These are phyloP conservation scores for Scleromitrula shiraiana DNA, from an alignment of 2,329 filamentous ascomycete species.

Conservation along the genomic window DNA sequence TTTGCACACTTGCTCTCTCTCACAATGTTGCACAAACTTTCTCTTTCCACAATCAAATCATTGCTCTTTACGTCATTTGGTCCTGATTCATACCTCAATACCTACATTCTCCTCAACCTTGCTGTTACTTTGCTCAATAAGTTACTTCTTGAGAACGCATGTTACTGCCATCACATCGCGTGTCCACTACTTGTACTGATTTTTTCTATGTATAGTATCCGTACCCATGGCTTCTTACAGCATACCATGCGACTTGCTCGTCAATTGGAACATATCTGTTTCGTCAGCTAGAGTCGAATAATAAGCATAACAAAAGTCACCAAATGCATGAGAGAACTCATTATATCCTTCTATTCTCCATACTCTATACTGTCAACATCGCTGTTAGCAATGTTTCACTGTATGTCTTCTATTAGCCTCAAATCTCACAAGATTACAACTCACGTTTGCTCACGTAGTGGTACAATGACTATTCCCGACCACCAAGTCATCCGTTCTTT, in stretches of 20 bases:
- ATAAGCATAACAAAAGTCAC: constrained; percentile 38
- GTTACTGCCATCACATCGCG: background rate
- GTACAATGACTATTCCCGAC: constrained; percentile 56
- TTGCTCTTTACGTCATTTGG: background rate
- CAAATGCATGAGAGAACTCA: constrained; percentile 43
- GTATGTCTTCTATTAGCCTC: constrained; percentile 26
- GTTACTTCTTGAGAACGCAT: background rate
- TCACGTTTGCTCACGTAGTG: constrained; percentile 17
- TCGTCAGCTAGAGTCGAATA: constrained; percentile 43
- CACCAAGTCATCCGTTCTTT: constrained; percentile 57
- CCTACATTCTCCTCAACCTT: background rate
- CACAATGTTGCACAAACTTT: background rate
- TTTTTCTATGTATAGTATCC: constrained; percentile 37
- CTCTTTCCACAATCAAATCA: background rate
- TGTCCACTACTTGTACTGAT: background rate
- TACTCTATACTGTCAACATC: constrained; percentile 56
- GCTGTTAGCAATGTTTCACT: constrained; percentile 58
- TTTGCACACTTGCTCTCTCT: background rate
- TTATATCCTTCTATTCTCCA: constrained; percentile 48
- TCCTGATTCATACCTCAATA: background rate
- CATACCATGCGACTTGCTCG: constrained; percentile 49
- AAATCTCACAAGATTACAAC: background rate
- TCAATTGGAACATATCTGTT: constrained; percentile 47
- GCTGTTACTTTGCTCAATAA: background rate
- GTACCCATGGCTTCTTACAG: constrained; percentile 54